These are phyloP conservation scores for Coemansia sp. DNA, from an alignment of 192 early-diverging fungal genomes.

Conservation along the genomic window DNA sequence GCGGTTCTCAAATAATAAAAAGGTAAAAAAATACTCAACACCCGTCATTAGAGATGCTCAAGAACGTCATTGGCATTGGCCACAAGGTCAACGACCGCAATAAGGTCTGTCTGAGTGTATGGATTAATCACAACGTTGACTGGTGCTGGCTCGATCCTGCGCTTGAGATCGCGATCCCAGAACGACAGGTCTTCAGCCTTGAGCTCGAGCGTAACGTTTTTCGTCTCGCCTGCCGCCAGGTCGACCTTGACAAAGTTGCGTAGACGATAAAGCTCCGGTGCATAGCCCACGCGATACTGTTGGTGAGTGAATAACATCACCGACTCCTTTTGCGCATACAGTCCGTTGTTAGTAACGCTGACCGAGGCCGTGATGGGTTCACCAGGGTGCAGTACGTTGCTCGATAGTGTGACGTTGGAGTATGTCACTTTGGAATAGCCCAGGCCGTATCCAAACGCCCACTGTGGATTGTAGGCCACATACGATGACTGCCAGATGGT, in stretches of 20 bases:
- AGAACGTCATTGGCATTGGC: slow-evolving; percentile 23
- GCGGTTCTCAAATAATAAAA: neutral
- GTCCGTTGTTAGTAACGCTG: slow-evolving; percentile 53
- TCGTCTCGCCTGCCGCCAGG: slow-evolving; percentile 48
- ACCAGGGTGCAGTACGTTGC: neutral
- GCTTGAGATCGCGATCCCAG: slow-evolving; percentile 33
- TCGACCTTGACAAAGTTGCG: slow-evolving; percentile 59
- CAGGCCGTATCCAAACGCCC: slow-evolving; percentile 62
- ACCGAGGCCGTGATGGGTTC: slow-evolving; percentile 34
- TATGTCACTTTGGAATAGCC: slow-evolving; percentile 62
- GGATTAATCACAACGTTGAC: slow-evolving; percentile 41
- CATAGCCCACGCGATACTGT: slow-evolving; percentile 54
- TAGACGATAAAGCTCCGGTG: slow-evolving; percentile 59
- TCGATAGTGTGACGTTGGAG: slow-evolving; percentile 47
- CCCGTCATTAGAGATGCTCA: neutral
- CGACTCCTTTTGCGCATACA: slow-evolving; percentile 55
- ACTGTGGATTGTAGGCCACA: slow-evolving; percentile 56
- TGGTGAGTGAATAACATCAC: slow-evolving; percentile 64
- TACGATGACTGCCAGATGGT: slow-evolving; percentile 56
- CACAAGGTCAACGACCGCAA: slow-evolving; percentile 20
- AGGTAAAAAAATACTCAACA: neutral
- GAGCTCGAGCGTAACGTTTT: slow-evolving; percentile 49
- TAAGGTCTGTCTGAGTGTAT: slow-evolving; percentile 14
- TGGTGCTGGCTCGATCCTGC: slow-evolving; percentile 34
- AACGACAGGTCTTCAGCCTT: slow-evolving; percentile 42